Percentiles rank a stretch among this genome's conserved stretches.
phyloP scores from a whole-genome alignment of 306 rosid genomes.

The Glycine tomentella region DNA sequence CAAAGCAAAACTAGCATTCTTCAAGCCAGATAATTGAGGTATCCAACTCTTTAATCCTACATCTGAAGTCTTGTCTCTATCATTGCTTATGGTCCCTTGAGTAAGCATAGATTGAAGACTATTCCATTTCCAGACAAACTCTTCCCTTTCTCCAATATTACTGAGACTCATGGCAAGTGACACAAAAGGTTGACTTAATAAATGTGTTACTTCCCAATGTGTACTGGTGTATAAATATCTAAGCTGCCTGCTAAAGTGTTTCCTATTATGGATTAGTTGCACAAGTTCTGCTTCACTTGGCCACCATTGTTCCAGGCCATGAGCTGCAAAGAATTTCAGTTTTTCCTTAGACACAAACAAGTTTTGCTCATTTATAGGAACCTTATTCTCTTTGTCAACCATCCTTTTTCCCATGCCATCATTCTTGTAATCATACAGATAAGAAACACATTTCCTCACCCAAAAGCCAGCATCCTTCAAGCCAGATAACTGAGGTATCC shows the following conservation, averaged over 20 bases:
- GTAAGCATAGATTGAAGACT: conserved; percentile 70
- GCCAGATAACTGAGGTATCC: conserved; percentile 58
- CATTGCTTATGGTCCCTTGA: conserved; percentile 44
- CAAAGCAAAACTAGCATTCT: too few species aligned
- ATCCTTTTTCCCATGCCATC: conserved; percentile 35
- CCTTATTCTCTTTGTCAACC: conserved; percentile 16
- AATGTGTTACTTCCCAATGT: conserved; percentile 49
- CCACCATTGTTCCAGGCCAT: conserved; percentile 42
- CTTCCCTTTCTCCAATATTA: conserved; percentile 69
- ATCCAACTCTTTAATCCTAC: conserved; percentile 57
- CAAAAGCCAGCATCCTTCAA: conserved; percentile 41
- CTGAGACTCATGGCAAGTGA: conserved; percentile 66
- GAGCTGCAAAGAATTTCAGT: conserved; percentile 34
- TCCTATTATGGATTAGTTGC: conserved; percentile 13
- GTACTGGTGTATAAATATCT: background rate
- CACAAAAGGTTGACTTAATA: conserved; percentile 75
- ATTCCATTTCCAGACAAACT: conserved; percentile 63
- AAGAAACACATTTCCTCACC: conserved; percentile 25
- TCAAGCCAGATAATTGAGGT: conserved; percentile 47
- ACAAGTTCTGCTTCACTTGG: conserved; percentile 31
- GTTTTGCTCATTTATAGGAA: background rate
- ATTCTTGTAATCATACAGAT: conserved; percentile 3
- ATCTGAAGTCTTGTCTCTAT: conserved; percentile 37
- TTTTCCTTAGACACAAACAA: conserved; percentile 20
- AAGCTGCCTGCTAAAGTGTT: conserved; percentile 40